Base-by-base conservation (phyloP, 2,329 filamentous ascomycete species). In the Keithomyces neogunnii region DNA sequence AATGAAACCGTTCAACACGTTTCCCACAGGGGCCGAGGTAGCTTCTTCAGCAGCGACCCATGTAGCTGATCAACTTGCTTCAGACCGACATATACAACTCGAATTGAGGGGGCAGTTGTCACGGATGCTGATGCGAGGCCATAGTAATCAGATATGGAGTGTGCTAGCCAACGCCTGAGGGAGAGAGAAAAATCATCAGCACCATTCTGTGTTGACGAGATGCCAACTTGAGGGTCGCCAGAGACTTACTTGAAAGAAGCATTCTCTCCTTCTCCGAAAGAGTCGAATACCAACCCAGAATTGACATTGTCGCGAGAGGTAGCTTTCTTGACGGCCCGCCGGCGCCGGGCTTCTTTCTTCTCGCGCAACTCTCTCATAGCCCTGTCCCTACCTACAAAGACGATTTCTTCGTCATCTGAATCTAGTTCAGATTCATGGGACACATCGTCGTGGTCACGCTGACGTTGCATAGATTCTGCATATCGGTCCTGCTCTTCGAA, bases 121-220 rank as follows among this genome's bases (percentile, higher is more conserved):
- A 92, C 81, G 4, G 88, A 91, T 73, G 84, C 89, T 26, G 91
- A 96, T 54, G 84, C 80, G 51, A 96, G 77, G 44, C 90, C 91
- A 64, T 97, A 97, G 67, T 97, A 97, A 40, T 86, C 82, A 8
- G 89, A 92, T 56, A 97, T 91, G 52, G 88, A 87, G 68, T 97
- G 91, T 1, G 95, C 89, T 50, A 97, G 80, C 88, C 91, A 97
- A 56, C 92, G 87, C 58, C 88, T 92, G 19, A 4, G 44, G 19
- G 19, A 19, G 19, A 19, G 19, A 19, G 19, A 19, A 19, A 19
- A n/a, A 40, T 49, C 8, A 33, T 10, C 9, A 48, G 35, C 13
- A 38, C 7, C 33, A 45, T 4, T 13, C 26, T 19, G 28, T 9
- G 28, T 19, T 19, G 19, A 19, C 40, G 9, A 44, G 26, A 29